Base-by-base conservation (phyloP, 192 early-diverging fungal species). In the Piromyces finnis region DNA sequence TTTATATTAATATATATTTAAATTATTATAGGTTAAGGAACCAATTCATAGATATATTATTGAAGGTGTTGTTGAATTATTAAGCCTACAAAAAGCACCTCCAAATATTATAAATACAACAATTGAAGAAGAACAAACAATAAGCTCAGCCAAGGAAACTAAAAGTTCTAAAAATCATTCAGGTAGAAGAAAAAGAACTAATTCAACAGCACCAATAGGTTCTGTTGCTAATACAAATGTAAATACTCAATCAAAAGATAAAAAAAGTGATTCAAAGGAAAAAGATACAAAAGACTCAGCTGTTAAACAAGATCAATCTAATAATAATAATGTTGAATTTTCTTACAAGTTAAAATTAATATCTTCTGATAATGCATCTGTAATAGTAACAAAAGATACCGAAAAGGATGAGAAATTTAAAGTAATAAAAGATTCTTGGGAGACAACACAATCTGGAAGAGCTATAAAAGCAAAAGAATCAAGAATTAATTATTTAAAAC, bases 401-500 rank as follows among this genome's bases (percentile, higher is more conserved):
- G 90, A 91, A 80, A 89, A 90, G 41, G 90, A 91, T 80, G 90
- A 91, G 79, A 83, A 88, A 35, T 86, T 88, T 41, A 81, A 83
- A 30, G 83, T 84, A 26, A 87, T 91, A 29, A 91, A 91, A 81
- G 90, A 91, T 36, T 77, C 80, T 17, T 91, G 90, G 90, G 90
- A 91, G 80, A 77, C 82, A 12, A 78, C 83, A 11, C 84, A 88
- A 35, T 86, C 85, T 12, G 90, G 90, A 1, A 82, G 90, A 14
- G 79, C 87, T 13, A 79, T 82, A 11, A 85, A 84, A 80, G 89
- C 89, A 3, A 82, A 85, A 17, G 90, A 91, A 77, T 68, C 51
- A 5, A 68, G 51, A 68, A 68, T 68, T 11, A 68, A 68, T 68
- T 68, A 68, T 68, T 68, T 68, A 27, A 68, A 68, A 9, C 51